Conservation (phyloP, 2,329 filamentous ascomycete genomes). For the Ceratocystis alfenasii region DNA sequence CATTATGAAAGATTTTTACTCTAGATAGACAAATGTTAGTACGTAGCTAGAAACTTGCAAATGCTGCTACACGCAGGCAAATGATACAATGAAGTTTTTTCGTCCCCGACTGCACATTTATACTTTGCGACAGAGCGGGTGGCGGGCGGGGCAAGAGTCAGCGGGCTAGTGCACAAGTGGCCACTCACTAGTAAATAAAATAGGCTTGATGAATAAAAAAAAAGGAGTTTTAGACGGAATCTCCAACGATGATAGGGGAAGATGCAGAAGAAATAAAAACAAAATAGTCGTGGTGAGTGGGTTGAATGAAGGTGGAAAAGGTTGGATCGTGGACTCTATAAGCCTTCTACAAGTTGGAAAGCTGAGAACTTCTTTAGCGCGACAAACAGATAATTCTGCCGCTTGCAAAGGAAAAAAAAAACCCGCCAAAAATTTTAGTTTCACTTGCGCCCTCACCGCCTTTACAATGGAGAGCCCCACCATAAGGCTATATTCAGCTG, state of each 20-base stretch:
- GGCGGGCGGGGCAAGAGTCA: conserved; percentile 20
- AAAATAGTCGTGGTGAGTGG: background rate
- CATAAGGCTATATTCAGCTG: conserved; percentile 9
- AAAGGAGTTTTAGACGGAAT: background rate
- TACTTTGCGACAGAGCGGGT: conserved; percentile 20
- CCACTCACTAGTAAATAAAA: conserved; percentile 1
- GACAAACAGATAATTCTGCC: conserved; percentile 20
- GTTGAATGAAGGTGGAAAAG: conserved; percentile 2
- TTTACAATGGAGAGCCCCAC: conserved; percentile 9
- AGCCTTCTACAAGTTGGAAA: conserved; percentile 4
- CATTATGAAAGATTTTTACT: conserved; percentile 11
- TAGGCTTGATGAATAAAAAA: background rate
- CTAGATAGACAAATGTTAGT: background rate
- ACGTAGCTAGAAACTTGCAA: background rate
- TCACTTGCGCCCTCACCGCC: conserved; percentile 21
- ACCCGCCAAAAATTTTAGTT: conserved; percentile 23
- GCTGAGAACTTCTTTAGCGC: conserved; percentile 18
- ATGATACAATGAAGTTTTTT: conserved; percentile 17
- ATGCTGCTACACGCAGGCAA: background rate
- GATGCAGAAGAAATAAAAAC: background rate
- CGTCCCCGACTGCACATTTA: background rate
- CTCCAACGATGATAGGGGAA: background rate
- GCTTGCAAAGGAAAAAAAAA: conserved; percentile 18
- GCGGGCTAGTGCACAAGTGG: background rate
- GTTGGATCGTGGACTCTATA: background rate